Evolutionary conservation across 2,329 filamentous ascomycete species (phyloP), one percentile per base, ranked within the genome.

Genomic region (Fusarium oxysporum): DNA sequence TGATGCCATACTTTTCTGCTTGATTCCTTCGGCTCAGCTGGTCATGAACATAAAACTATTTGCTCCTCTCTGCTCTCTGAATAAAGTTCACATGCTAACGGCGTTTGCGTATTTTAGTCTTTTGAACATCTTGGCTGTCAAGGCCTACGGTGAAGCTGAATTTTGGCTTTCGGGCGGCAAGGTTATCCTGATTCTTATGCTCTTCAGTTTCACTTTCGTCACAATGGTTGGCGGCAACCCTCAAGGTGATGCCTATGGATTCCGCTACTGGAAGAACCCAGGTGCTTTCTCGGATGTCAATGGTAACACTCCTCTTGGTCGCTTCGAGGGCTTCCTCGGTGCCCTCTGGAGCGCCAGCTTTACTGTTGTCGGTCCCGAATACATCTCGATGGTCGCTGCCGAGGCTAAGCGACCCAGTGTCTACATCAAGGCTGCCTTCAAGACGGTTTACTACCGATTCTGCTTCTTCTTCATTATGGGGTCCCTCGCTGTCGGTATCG

Each of bases 161-260:
- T 95, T 95, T 76, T 91, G 87, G 87, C 83, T 91, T 6, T 87
- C 88, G 5, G 82, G 82, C 43, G 90, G 90, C 71, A 93, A 93
- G 79, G 85, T 93, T 38, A 80, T 93, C 28, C 85, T 93, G 51
- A 92, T 92, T 74, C 83, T 91, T 67, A 89, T 90, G 17, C 84
- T 93, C 59, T 91, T 94, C 79, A 82, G 86, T 77, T 95, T 92
- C 81, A 95, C 93, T n/a, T 92, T 96, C 78, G 86, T 96, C 74
- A 91, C 90, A 54, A 94, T 95, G 91, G 84, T 94, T 12, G 93
- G 93, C 40, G 93, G 92, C 35, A 95, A 95, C 73, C 93, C 93
- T 0, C 79, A 90, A 10, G 83, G 89, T 53, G 91, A 93, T 75
- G 85, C 89, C 4, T 93, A 90, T 76, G 92, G 92, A 25, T 94